Conservation (phyloP, 305 asterid species). For the Solanum chacoense region DNA sequence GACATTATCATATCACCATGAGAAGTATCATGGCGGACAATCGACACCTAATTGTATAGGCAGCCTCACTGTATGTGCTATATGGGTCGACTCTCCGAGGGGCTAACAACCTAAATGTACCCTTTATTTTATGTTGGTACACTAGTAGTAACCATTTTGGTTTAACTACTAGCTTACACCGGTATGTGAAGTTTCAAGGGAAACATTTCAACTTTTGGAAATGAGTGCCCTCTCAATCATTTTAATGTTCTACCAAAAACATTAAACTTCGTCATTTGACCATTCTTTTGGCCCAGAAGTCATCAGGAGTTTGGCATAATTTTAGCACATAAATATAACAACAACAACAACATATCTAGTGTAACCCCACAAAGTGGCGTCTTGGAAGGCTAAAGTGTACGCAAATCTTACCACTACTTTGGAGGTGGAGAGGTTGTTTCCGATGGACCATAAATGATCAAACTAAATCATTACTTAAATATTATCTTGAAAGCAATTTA, state of each 20-base stretch:
- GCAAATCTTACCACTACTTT: background rate
- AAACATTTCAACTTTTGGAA: background rate
- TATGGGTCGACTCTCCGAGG: background rate
- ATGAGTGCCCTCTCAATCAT: background rate
- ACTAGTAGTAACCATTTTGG: background rate
- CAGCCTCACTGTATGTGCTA: background rate
- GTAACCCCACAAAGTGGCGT: background rate
- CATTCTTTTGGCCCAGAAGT: background rate
- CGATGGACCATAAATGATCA: background rate
- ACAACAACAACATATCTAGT: background rate
- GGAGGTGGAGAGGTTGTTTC: background rate
- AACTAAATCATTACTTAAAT: background rate
- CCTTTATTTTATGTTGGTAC: background rate
- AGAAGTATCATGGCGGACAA: background rate
- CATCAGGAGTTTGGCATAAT: background rate
- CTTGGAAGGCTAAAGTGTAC: background rate
- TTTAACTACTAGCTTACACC: background rate
- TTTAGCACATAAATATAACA: background rate
- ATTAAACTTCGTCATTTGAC: background rate
- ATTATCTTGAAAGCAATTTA: background rate
- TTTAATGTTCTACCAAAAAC: background rate
- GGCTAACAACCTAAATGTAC: background rate
- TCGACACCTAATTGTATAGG: background rate
- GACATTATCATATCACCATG: background rate
- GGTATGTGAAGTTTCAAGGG: background rate